Conservation (phyloP, 257 asterid species). For the Linaria vulgaris region DNA sequence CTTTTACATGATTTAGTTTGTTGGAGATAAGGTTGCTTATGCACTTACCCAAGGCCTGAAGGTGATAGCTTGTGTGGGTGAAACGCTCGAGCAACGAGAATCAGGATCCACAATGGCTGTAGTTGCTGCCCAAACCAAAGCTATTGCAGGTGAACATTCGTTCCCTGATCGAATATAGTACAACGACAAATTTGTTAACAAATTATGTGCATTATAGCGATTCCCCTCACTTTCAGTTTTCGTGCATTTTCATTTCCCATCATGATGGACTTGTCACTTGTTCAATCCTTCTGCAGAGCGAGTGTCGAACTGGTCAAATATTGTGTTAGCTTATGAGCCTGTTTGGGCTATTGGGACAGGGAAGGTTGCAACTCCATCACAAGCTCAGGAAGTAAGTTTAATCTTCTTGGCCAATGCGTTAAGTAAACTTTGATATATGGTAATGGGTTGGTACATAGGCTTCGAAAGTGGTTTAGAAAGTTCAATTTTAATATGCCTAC, state of each 20-base stretch:
- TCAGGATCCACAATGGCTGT: slow-evolving; percentile 55
- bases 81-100: slow-evolving; percentile 62
- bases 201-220: no score
- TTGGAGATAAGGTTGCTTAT: slow-evolving; percentile 57
- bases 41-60: slow-evolving; percentile 53
- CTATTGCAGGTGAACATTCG: slow-evolving; percentile 44
- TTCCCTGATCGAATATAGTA: no score
- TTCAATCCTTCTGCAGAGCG: slow-evolving; percentile 30
- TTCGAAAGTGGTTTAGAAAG: no score
- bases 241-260: no score
- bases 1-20: slow-evolving; percentile 30
- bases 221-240: no score
- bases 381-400: slow-evolving; percentile 48
- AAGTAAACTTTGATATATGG: no score
- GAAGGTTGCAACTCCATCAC: slow-evolving; percentile 53
- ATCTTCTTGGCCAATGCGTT: neutral
- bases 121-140: slow-evolving; percentile 61
- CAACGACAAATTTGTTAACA: no score
- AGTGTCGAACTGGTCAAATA: slow-evolving; percentile 36
- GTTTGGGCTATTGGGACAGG: slow-evolving; percentile 57
- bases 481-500: no score
- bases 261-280: no score
- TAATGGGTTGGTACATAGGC: no score
- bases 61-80: slow-evolving; percentile 69
- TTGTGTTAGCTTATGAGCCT: slow-evolving; percentile 51